Evolutionary conservation across 2,329 filamentous ascomycete species (phyloP).

Genomic region (Trichoderma cornu-damae): DNA sequence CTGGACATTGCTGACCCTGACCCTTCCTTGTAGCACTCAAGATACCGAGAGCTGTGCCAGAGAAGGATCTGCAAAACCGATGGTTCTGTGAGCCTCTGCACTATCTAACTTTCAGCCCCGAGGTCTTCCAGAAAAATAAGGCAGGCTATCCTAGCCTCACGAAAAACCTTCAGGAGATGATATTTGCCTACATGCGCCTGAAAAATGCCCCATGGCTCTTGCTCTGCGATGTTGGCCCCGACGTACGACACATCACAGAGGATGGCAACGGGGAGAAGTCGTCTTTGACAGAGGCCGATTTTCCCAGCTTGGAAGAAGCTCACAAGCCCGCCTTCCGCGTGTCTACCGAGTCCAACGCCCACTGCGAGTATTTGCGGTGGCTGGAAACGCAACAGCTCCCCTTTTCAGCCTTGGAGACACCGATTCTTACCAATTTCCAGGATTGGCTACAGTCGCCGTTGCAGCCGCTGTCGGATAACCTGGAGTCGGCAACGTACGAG

Average conservation of each 20-base stretch:
- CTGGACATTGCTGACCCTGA: not conserved
- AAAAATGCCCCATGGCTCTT: constrained; percentile 59
- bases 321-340: constrained; percentile 30
- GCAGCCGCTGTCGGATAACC: constrained; percentile 90
- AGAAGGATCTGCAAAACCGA: constrained; percentile 56
- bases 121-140: constrained; percentile 56
- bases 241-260: constrained; percentile 31
- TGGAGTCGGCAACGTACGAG: constrained; percentile 96
- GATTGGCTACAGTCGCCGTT: constrained; percentile 94
- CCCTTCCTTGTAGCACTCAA: constrained; percentile 42
- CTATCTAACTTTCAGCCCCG: constrained; percentile 51
- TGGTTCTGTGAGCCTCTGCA: constrained; percentile 68
- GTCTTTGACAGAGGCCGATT: constrained; percentile 45
- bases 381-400: constrained; percentile 76
- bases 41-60: constrained; percentile 54
- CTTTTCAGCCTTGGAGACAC: constrained; percentile 46
- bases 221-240: constrained; percentile 56
- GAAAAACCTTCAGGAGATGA: constrained; percentile 55
- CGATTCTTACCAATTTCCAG: constrained; percentile 60
- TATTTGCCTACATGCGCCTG: constrained; percentile 59
- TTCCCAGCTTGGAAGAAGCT: constrained; percentile 68
- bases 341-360: constrained; percentile 34
- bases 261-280: constrained; percentile 28
- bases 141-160: constrained; percentile 57
- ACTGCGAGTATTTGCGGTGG: constrained; percentile 78